Evolutionary conservation across 495 filamentous ascomycete species (phyloP), one percentile per base, ranked within the genome.

Genomic region (Trichoderma asperelloides): DNA sequence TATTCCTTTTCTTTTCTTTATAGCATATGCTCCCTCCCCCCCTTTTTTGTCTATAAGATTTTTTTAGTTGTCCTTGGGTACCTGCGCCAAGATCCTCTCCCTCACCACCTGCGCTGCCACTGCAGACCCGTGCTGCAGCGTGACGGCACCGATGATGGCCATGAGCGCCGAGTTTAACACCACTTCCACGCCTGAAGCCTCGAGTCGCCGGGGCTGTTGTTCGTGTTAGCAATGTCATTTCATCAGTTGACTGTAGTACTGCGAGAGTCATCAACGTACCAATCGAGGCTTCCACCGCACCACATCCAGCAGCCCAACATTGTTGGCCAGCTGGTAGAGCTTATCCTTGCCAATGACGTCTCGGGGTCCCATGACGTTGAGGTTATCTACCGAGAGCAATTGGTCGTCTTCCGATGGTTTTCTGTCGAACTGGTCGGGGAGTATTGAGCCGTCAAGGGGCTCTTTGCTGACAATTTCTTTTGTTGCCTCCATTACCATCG

Each of bases 281-380:
- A 87, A 82, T 73, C 83, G 85, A 16, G 95, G 95, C 70, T 88
- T 89, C 95, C 95, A 98, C 77, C 95, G 84, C 68, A 94, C 74
- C 23, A 97, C 92, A 11, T 82, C 80, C 57, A 80, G 70, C 71
- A 98, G 73, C 2, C 91, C 88, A 65, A 90, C 87, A n/a, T 85
- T 81, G 25, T 81, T 71, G 30, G 88, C 91, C 65, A 98, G 75
- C 62, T 80, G 76, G 55, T 86, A 83, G 57, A 96, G 69, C 72
- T 89, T 87, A 8, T 77, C 71, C 60, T 85, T 85, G 43, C 82
- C 78, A 49, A 89, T 77, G 15, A 85, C 73, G 41, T 84, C 79
- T 70, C 82, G 85, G 5, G 87, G 79, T 51, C 81, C 85, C 40
- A 74, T 77, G 7, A 68, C 43, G 43, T 80, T 85, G 15, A 97